Evolutionary conservation across 2,329 filamentous ascomycete genomes (phyloP).

Genomic region (Beauveria sp.): DNA sequence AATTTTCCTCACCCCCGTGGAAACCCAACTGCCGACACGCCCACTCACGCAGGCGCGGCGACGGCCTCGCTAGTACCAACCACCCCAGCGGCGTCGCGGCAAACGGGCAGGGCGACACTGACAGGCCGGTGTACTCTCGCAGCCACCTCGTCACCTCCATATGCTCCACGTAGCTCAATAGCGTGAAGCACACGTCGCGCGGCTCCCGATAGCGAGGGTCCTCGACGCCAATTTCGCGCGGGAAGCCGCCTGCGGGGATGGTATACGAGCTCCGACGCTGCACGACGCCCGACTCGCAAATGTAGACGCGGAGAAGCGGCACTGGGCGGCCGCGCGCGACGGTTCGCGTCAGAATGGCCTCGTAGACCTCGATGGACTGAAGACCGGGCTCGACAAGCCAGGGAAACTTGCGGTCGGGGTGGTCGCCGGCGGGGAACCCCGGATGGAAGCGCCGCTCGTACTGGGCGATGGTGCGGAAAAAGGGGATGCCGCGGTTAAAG

Average conservation of each 20-base stretch:
- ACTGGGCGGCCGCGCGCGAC: no score
- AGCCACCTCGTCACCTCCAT: background rate
- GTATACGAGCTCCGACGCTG: background rate
- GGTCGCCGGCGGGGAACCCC: background rate
- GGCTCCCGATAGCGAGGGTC: background rate
- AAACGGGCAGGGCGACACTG: background rate
- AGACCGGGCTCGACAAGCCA: background rate
- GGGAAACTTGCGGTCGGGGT: no score
- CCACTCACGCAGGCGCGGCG: background rate
- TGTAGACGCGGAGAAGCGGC: background rate
- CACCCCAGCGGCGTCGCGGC: background rate
- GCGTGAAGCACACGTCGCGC: conserved; percentile 1
- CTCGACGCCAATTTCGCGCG: background rate
- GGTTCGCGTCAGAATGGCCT: background rate
- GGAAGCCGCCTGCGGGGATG: no score
- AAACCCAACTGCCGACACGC: background rate
- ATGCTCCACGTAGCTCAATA: background rate
- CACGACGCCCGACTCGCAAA: background rate
- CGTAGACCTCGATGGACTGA: background rate
- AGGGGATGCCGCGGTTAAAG: background rate
- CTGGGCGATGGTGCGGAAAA: background rate
- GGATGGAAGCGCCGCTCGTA: background rate
- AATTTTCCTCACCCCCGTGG: background rate
- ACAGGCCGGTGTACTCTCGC: background rate
- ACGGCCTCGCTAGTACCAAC: background rate